A percentile compares a stretch with the other conserved stretches of the same genome.
phyloP scores from a whole-genome alignment of 1,284 basidiomycete species.

The Ceratorhiza oryzae-sativae region DNA sequence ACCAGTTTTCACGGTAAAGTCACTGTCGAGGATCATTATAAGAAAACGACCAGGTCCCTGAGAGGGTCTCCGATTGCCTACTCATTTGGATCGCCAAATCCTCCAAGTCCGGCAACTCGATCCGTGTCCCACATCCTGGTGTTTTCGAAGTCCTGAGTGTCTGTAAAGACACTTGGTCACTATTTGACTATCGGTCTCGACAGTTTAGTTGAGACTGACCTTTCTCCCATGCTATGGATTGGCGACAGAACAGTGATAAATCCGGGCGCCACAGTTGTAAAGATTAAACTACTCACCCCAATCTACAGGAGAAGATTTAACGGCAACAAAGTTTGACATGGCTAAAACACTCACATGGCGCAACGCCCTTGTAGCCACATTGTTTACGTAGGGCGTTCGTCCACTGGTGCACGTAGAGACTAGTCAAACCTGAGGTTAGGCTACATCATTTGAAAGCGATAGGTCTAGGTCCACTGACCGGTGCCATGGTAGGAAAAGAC shows the following conservation, averaged over 20 bases:
- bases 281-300: neutral
- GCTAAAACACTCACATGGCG: neutral
- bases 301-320: neutral
- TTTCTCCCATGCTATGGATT: constrained; percentile 30
- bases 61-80: too few relatives aligned
- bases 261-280: neutral
- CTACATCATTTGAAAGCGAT: too few relatives aligned
- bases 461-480: neutral
- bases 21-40: neutral
- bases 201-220: too few relatives aligned
- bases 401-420: constrained; percentile 14
- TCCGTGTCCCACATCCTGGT: constrained; percentile 22
- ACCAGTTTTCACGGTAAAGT: constrained; percentile 3
- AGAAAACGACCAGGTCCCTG: neutral
- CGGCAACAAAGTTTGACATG: too few relatives aligned
- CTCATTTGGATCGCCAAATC: constrained; percentile 18
- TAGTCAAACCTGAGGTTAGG: too few relatives aligned
- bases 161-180: neutral
- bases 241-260: too few relatives aligned
- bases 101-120: constrained; percentile 1
- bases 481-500: constrained; percentile 2
- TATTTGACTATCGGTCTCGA: too few relatives aligned
- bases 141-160: neutral
- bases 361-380: constrained; percentile 16
- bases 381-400: constrained; percentile 9